A percentile compares a stretch with the other conserved stretches of the same genome.
phyloP scores from a whole-genome alignment of 1,284 basidiomycete genomes.

The Apiotrichum domesticum region DNA sequence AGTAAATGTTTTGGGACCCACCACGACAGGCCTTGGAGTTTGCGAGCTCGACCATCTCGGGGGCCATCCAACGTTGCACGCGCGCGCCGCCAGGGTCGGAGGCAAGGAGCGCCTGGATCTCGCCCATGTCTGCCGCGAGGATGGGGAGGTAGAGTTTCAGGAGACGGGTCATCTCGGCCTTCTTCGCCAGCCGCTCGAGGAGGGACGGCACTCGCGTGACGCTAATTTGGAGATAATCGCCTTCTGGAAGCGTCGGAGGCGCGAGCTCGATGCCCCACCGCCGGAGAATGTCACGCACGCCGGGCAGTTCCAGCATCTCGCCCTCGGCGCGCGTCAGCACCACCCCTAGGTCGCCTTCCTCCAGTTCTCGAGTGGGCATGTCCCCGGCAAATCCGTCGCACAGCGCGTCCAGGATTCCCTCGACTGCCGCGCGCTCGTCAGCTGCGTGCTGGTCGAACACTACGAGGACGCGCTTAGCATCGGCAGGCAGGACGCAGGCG shows the following conservation, averaged over 20 bases:
- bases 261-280: slow-evolving; percentile 68
- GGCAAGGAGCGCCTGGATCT: slow-evolving; percentile 27
- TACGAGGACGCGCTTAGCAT: slow-evolving; percentile 49
- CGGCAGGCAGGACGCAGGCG: slow-evolving; percentile 55
- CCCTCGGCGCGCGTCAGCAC: slow-evolving; percentile 62
- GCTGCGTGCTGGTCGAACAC: slow-evolving; percentile 94
- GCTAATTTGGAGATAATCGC: slow-evolving; percentile 42
- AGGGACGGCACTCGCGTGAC: slow-evolving; percentile 40
- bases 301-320: slow-evolving; percentile 45
- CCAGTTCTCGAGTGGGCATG: slow-evolving; percentile 37
- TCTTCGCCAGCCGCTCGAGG: slow-evolving; percentile 32
- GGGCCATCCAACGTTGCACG: slow-evolving; percentile 70
- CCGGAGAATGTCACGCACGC: slow-evolving; percentile 49
- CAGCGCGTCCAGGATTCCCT: slow-evolving; percentile 63
- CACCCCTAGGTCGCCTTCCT: slow-evolving; percentile 50
- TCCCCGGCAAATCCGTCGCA: slow-evolving; percentile 58
- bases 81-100: slow-evolving; percentile 46
- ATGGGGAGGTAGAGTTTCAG: slow-evolving; percentile 30
- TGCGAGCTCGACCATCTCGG: slow-evolving; percentile 67
- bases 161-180: slow-evolving; percentile 31
- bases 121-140: slow-evolving; percentile 23
- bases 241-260: neutral
- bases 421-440: slow-evolving; percentile 83
- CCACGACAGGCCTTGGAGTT: slow-evolving; percentile 92
- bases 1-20: slow-evolving; percentile 35